phyloP scores from a whole-genome alignment of 306 rosid genomes.

The Sesbania bispinosa region DNA sequence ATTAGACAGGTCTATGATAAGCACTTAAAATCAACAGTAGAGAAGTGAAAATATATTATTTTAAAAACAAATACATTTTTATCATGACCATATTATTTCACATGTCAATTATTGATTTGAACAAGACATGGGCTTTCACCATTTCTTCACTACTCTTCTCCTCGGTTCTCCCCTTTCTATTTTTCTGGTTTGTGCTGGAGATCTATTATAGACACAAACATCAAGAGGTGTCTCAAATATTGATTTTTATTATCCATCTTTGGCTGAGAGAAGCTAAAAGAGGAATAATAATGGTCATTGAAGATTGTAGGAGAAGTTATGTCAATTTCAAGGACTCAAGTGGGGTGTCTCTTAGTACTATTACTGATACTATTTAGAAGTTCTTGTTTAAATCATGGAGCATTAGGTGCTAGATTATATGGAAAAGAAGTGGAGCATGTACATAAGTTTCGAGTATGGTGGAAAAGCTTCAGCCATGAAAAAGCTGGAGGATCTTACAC shows the following conservation, averaged over 20 bases:
- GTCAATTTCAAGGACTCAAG: constrained; percentile 42
- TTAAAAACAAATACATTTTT: not conserved
- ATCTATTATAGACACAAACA: not conserved
- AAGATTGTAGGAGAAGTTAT: constrained; percentile 23
- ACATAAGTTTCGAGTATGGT: constrained; percentile 27
- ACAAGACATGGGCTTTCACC: not conserved
- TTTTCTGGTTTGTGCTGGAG: not conserved
- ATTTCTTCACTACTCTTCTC: not conserved
- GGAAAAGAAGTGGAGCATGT: constrained; percentile 20
- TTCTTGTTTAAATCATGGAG: constrained; percentile 26
- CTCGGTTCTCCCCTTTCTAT: not conserved
- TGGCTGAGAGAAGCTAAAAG: constrained; percentile 4
- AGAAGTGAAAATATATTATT: not conserved
- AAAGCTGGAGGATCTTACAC: constrained; percentile 32
- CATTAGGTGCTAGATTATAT: constrained; percentile 39
- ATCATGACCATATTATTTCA: not conserved
- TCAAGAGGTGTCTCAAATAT: not conserved
- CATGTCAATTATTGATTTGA: not conserved
- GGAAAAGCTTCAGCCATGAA: constrained; percentile 14
- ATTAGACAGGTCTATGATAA: not conserved
- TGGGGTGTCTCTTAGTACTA: constrained; percentile 32
- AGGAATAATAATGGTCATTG: constrained; percentile 16
- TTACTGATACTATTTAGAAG: constrained; percentile 34
- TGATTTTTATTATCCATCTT: constrained; percentile 13
- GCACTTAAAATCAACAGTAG: not conserved